phyloP scores from a whole-genome alignment of 73 alveolate species.

The Paramecium sexaurelia region DNA sequence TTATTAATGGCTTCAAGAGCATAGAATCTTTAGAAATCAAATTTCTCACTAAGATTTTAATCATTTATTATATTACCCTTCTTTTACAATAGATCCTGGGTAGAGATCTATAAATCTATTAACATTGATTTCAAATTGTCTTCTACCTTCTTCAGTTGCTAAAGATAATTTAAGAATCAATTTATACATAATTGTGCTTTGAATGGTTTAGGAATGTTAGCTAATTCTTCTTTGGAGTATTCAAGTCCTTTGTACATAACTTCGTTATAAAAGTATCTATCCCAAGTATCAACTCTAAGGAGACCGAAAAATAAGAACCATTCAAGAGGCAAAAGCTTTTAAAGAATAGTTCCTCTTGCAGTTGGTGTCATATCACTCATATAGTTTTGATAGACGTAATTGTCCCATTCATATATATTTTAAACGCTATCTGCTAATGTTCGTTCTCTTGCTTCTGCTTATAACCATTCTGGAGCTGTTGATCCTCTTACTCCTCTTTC shows the following conservation, averaged over 20 bases:
- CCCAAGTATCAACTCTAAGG: conserved; percentile 66
- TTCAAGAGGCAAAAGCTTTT: conserved; percentile 47
- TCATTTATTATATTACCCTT: not conserved
- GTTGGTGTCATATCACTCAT: conserved; percentile 67
- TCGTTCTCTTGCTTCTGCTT: conserved; percentile 63
- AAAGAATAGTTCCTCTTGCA: conserved; percentile 49
- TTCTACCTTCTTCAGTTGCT: conserved; percentile 62
- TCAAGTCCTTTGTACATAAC: not conserved
- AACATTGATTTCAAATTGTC: conserved; percentile 61
- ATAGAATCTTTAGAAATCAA: conserved; percentile 64
- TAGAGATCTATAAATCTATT: conserved; percentile 53
- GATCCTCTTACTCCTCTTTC: conserved; percentile 70
- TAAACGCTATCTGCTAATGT: conserved; percentile 56
- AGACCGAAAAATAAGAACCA: conserved; percentile 47
- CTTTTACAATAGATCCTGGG: conserved; percentile 59
- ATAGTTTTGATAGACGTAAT: conserved; percentile 52
- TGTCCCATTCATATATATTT: conserved; percentile 58
- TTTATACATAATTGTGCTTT: not conserved
- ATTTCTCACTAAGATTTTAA: conserved; percentile 31
- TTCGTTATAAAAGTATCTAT: conserved; percentile 68
- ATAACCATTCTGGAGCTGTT: conserved; percentile 62
- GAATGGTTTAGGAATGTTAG: conserved; percentile 39
- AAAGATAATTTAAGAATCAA: not conserved
- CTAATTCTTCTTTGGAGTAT: conserved; percentile 39
- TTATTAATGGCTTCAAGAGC: conserved; percentile 64